Conservation (phyloP, 1,284 basidiomycete genomes). For the Rhodotorula sp. region DNA sequence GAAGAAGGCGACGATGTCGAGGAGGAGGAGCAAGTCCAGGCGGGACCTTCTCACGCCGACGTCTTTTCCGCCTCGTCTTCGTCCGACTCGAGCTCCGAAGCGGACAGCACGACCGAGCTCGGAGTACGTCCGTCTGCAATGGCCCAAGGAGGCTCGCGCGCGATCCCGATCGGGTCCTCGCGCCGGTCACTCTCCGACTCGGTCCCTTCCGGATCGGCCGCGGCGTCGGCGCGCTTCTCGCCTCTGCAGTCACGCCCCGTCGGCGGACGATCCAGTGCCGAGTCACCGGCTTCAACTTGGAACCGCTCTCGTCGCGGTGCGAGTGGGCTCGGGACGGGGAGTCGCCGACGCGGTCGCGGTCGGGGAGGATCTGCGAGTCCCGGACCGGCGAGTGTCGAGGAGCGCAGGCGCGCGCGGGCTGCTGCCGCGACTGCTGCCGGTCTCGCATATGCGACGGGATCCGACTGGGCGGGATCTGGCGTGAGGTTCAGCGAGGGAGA, state of each 20-base stretch:
- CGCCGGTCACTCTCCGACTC: neutral
- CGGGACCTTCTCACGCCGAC: neutral
- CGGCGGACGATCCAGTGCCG: slow-evolving; percentile 4
- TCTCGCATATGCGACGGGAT: neutral
- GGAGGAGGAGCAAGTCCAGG: slow-evolving; percentile 17
- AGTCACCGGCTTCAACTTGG: slow-evolving; percentile 5
- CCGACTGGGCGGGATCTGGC: neutral
- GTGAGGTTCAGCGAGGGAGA: slow-evolving; percentile 7
- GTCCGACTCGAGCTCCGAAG: slow-evolving; percentile 9
- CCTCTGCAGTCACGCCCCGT: slow-evolving; percentile 25
- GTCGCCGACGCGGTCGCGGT: neutral
- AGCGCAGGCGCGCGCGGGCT: slow-evolving; percentile 23
- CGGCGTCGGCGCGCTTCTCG: slow-evolving; percentile 7
- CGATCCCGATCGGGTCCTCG: slow-evolving; percentile 26
- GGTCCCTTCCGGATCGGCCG: neutral
- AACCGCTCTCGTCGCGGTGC: slow-evolving; percentile 1
- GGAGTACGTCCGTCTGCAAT: neutral
- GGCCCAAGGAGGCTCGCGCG: neutral
- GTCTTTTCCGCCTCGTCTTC: slow-evolving; percentile 17
- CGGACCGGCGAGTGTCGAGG: slow-evolving; percentile 30
- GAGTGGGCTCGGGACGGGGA: neutral
- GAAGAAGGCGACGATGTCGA: neutral
- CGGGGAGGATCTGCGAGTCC: slow-evolving; percentile 12
- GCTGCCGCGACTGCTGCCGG: neutral
- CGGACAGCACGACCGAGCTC: slow-evolving; percentile 4